Evolutionary conservation across 2,329 filamentous ascomycete genomes (phyloP), one percentile per base, ranked within the genome.

Genomic region (Aureobasidium sp.): DNA sequence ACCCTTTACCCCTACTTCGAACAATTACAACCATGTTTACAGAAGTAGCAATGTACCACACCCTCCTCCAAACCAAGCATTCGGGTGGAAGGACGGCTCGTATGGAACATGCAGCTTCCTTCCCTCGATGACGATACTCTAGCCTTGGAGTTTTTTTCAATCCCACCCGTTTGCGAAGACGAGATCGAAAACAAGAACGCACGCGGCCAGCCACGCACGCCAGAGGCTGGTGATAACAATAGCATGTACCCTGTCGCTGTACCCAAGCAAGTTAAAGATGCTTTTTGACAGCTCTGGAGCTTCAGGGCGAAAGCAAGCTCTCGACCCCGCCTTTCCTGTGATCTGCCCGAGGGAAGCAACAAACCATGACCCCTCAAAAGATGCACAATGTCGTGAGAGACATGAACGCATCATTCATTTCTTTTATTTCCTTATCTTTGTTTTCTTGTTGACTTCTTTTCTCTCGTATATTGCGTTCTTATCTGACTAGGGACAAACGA

Each of bases 71-170:
- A 3, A 53, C 27, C 47, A 51, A 36, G 36, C 51, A 42, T 42
- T 17, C 37, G 51, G 51, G 51, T 42, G 37, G 51, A 55, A 42
- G 51, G 51, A 42, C 51, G 51, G 51, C 36, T 55, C 51, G 15
- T 55, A 29, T 26, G 20, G 32, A 27, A 48, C 34, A 42, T 55
- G 51, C 51, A 36, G 29, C 29, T 8, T 32, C 9, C 34, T 41
- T 42, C 10, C 36, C 3, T 37, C 15, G 27, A 39, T 36, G 47
- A n/a, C 51, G 26, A 55, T 42, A 5, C 37, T 32, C 37, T 32
- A 32, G 5, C 29, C 5, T 32, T 5, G 29, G 2, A 52, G 23
- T 26, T 52, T 39, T 5, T 39, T n/a, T 36, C 32, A 37, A 37
- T 37, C 34, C 23, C 34, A 39, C 50, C 29, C 26, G 9, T 51